Evolutionary conservation across 1,139 yeast species (phyloP).

Genomic region (Kurtzmaniella quercitrusa): DNA sequence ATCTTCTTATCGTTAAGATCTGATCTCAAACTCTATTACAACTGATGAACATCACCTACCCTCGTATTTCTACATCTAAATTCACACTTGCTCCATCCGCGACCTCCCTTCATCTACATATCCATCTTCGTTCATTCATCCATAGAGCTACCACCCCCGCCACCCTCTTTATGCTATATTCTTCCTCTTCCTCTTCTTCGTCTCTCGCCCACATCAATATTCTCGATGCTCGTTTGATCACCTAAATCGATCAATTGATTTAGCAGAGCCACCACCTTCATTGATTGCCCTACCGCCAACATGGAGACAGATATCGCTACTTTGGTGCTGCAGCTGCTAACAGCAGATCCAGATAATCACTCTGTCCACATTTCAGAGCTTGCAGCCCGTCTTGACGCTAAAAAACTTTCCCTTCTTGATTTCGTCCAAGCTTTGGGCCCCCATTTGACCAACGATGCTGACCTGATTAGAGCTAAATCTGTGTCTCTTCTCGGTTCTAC

Average conservation of each 20-base stretch:
- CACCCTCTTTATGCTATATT: background rate
- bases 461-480: conserved; percentile 46
- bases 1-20: too few relatives aligned
- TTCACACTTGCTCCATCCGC: too few relatives aligned
- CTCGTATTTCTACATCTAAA: too few relatives aligned
- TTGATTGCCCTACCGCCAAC: background rate
- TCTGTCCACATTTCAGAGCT: conserved; percentile 8
- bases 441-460: conserved; percentile 66
- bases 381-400: conserved; percentile 18
- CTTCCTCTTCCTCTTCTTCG: background rate
- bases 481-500: conserved; percentile 56
- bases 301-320: conserved; percentile 7
- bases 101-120: too few relatives aligned
- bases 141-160: too few relatives aligned
- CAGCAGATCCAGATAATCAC: background rate
- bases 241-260: background rate
- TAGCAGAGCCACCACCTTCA: too few relatives aligned
- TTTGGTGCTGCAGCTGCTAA: conserved; percentile 30
- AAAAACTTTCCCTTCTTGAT: conserved; percentile 26
- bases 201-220: background rate
- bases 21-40: too few relatives aligned
- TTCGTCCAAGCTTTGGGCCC: conserved; percentile 37
- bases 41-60: too few relatives aligned
- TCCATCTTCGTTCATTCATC: too few relatives aligned
- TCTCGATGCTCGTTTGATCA: background rate